Evolutionary conservation across 179 eudicot genomes (phyloP).

Genomic region (Silene vulgaris): DNA sequence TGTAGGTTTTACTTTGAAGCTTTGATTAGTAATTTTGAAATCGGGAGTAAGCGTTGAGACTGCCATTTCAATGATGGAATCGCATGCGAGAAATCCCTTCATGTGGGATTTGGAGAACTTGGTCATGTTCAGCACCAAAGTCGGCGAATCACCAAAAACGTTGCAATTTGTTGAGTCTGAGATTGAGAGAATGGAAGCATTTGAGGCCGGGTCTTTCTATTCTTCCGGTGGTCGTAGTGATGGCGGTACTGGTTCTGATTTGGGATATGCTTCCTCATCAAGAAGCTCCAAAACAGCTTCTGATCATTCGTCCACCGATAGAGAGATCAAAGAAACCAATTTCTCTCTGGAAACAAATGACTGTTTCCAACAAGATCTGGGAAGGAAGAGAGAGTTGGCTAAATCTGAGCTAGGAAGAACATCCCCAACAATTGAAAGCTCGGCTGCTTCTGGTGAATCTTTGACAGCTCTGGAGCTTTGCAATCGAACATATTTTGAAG

Average conservation of each 20-base stretch:
- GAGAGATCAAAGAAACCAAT: constrained; percentile 36
- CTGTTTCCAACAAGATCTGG: constrained; percentile 37
- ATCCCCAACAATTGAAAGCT: constrained; percentile 39
- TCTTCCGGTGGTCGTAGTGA: constrained; percentile 46
- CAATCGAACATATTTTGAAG: constrained; percentile 71
- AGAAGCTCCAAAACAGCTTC: constrained; percentile 82
- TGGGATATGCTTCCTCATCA: constrained; percentile 60
- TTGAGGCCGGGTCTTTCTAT: constrained; percentile 45
- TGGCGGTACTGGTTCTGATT: constrained; percentile 52
- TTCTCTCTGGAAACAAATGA: constrained; percentile 38
- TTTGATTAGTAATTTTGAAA: not conserved
- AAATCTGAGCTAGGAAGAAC: constrained; percentile 36
- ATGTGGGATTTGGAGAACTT: constrained; percentile 72
- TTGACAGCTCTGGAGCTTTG: constrained; percentile 69
- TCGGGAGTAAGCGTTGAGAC: not conserved
- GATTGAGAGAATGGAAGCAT: constrained; percentile 43
- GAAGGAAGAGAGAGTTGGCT: constrained; percentile 35
- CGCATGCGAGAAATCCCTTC: constrained; percentile 54
- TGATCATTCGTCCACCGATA: constrained; percentile 51
- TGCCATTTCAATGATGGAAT: constrained; percentile 47
- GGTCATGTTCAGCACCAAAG: constrained; percentile 43
- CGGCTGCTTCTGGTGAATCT: constrained; percentile 58
- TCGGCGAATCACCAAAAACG: constrained; percentile 39
- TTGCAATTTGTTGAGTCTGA: constrained; percentile 41
- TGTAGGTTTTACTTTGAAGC: constrained; percentile 18